Evolutionary conservation across 176 grass and related monocot species (phyloP), one percentile per base, ranked within the genome.

Genomic region (Neostapfia colusana): DNA sequence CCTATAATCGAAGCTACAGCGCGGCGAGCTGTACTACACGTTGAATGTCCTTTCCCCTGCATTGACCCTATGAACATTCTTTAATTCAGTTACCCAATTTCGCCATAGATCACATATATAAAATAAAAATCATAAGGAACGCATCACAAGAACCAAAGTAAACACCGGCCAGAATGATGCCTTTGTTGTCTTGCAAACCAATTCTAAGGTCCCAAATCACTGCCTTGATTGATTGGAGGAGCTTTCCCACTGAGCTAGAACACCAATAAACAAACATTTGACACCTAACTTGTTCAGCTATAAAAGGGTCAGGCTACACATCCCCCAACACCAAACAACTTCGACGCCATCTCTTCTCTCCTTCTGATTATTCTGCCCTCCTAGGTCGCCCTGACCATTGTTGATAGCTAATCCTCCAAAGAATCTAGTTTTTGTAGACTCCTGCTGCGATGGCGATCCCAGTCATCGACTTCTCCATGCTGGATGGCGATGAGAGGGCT

Each of bases 381-480:
- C 55, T 44, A 76, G 27, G 51, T 86, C 24, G 42, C 50, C 83
- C 31, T 53, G 67, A 49, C 57, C 41, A 73, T 83, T 80, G 72
- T 24, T 49, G 38, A 37, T 21, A 79, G 44, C 55, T 11, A 53
- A 54, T 48, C 46, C 12, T 55, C 11, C 20, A 56, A 69, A 46
- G 46, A 65, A 1, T 26, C 10, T 45, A 57, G 20, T 3, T 16
- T 2, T 70, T 35, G 44, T 9, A 10, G 7, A 8, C 21, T 57
- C 55, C 15, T 20, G 59, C 76, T 46, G 66, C 17, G 0, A 97
- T 97, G 94, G 88, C 72, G 31, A 85, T 93, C 79, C 91, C 94
- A 0, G 91, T 91, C 53, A 88, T 97, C 27, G 91, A 93, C 70
- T 97, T 97, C 77, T 97, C 88, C 11, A 91, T 89, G 78, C 64